Base-by-base conservation (phyloP, 2,329 filamentous ascomycete species). In the Arthrobotrys megalospora region DNA sequence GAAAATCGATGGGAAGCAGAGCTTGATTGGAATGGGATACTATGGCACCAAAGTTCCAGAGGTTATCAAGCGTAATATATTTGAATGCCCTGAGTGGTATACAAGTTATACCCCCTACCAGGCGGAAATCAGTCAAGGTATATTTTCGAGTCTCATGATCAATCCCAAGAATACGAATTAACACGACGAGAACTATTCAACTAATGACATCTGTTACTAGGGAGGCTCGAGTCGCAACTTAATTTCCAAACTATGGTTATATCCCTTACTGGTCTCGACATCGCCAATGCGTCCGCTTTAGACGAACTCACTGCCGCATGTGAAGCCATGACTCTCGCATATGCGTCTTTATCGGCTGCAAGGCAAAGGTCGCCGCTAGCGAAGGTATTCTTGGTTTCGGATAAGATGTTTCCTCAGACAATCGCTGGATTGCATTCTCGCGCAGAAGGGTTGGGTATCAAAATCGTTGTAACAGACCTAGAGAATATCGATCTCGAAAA, bases 181-280 rank as follows among this genome's bases (percentile, higher is more conserved):
- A 28, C 5, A 28, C 24, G 5, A 5, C 24, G 24, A 28, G 24
- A 5, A 28, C 5, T 5, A 28, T 28, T 28, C 24, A 28, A 28
- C 24, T 28, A 28, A 28, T 28, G n/a, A 28, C 5, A 28, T 28
- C 5, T 28, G 24, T 28, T 28, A 28, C 24, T 71, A 82, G 81
- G 95, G 41, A 91, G 95, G 69, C 86, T 98, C 79, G 93, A 97
- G 87, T 97, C 93, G 5, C 87, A 97, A 67, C 87, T 98, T 80
- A 98, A 98, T 87, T 98, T 94, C 86, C 95, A 98, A 87, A 98
- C 95, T 16, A 88, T 98, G 86, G 91, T 97, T 7, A 90, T 91
- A 1, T 95, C 97, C 83, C 87, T 98, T 80, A 97, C 95, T 0
- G 93, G 90, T 0, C 88, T 98, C 34, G 90, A 93, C 21, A 93